Evolutionary conservation across 331 rosid genomes (phyloP), one percentile per base, ranked within the genome.

Genomic region (Spiraea crenata): DNA sequence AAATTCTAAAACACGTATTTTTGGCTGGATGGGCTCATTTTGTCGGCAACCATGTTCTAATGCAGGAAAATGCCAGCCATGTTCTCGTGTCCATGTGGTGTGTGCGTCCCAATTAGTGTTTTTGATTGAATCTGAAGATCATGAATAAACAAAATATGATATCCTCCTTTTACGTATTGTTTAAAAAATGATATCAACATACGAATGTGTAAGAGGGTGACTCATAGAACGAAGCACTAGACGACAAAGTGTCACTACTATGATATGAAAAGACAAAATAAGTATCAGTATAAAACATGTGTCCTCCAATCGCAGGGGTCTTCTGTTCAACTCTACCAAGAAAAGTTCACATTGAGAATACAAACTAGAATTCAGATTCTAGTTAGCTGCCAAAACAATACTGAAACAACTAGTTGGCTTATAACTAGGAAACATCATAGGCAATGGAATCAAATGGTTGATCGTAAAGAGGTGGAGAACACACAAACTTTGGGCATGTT

Each of bases 1-100:
- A 5, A 5, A 31, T 10, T 57, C 25, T 40, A 57, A 13, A 10
- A 9, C 72, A 38, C 60, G 60, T 69, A 55, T 14, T 69, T 31
- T 41, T 54, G 7, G 73, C 57, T 69, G 34, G 63, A 56, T 19
- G 25, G 44, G 44, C 34, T 25, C 50, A 45, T 59, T 55, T 69
- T 14, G 63, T 55, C 44, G 44, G 73, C 40, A 7, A 35, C 10
- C 62, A 31, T 5, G 62, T 12, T 34, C 41, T 11, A 35, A 37
- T 2, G 13, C 17, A 57, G 31, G 31, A 25, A 25, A 25, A 25
- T 25, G 31, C 31, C 31, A 25, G 2, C 31, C 31, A 25, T 25
- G 31, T 25, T 25, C 31, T 25, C 31, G 2, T 25, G 1, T 25
- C 31, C 31, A 25, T 25, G 31, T 25, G 31, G 31, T 2, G 31